These are phyloP conservation scores for Sporopachydermia lactativora DNA, from an alignment of 805 yeast species.

Conservation along the genomic window DNA sequence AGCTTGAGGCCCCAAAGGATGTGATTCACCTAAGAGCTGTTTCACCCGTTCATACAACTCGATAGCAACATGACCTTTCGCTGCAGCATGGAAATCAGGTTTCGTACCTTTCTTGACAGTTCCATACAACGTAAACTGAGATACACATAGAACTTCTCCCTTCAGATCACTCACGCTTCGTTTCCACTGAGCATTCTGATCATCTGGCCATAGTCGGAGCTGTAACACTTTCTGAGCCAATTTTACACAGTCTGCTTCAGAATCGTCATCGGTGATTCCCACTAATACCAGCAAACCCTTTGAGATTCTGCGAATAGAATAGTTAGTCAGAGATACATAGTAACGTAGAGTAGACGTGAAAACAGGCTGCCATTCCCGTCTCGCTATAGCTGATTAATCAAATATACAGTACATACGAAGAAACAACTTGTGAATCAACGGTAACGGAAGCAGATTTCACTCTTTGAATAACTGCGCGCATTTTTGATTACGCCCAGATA, in stretches of 20 bases:
- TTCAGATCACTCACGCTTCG: slow-evolving; percentile 45
- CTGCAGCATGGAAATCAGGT: slow-evolving; percentile 91
- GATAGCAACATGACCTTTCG: slow-evolving; percentile 51
- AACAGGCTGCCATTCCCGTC: slow-evolving; percentile 7
- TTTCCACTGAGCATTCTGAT: slow-evolving; percentile 67
- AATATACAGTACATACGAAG: slow-evolving; percentile 29
- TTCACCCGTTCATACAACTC: slow-evolving; percentile 35
- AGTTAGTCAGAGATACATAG: neutral
- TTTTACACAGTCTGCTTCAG: slow-evolving; percentile 55
- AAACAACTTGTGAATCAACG: slow-evolving; percentile 56
- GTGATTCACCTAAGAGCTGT: slow-evolving; percentile 12
- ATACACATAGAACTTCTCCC: slow-evolving; percentile 68
- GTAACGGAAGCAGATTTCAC: slow-evolving; percentile 84
- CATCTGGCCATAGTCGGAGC: slow-evolving; percentile 66
- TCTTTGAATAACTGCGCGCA: slow-evolving; percentile 86
- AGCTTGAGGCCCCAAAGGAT: slow-evolving; percentile 35
- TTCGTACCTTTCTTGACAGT: slow-evolving; percentile 81
- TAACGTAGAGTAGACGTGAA: neutral
- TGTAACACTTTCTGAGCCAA: slow-evolving; percentile 52
- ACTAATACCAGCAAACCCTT: slow-evolving; percentile 71
- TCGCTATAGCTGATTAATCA: slow-evolving; percentile 6
- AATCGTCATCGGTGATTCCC: slow-evolving; percentile 72
- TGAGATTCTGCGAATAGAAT: slow-evolving; percentile 28
- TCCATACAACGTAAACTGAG: slow-evolving; percentile 87
- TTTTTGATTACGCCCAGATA: too few relatives aligned